Percentiles rank a stretch among this genome's conserved stretches.
phyloP scores from a whole-genome alignment of 768 basidiomycete species.

The Exidia glandulosa region DNA sequence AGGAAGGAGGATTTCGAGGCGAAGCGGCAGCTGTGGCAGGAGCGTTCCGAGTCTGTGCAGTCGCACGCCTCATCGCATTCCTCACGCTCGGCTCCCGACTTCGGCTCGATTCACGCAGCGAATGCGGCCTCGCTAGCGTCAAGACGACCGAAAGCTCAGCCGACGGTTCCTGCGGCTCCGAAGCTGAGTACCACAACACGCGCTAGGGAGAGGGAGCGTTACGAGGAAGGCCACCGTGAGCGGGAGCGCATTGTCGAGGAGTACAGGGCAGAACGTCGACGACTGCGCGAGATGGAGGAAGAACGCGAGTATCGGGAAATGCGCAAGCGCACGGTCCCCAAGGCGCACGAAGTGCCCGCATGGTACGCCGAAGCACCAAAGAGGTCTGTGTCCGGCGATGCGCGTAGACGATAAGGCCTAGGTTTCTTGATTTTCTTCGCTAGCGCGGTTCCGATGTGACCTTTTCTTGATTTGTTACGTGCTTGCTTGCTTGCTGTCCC shows the following conservation, averaged over 20 bases:
- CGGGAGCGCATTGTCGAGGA: slow-evolving; percentile 44
- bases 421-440: too few species aligned
- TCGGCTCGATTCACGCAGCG: slow-evolving; percentile 42
- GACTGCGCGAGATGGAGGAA: slow-evolving; percentile 42
- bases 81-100: slow-evolving; percentile 30
- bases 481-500: too few species aligned
- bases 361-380: slow-evolving; percentile 68
- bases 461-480: too few species aligned
- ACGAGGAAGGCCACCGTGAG: slow-evolving; percentile 45
- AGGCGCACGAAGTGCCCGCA: slow-evolving; percentile 60
- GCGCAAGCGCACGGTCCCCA: slow-evolving; percentile 51
- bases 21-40: slow-evolving; percentile 13
- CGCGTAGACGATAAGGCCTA: too few species aligned
- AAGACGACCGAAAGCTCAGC: slow-evolving; percentile 32
- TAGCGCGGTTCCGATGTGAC: too few species aligned
- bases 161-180: slow-evolving; percentile 36
- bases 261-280: slow-evolving; percentile 34
- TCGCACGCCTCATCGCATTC: not conserved
- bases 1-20: slow-evolving; percentile 26
- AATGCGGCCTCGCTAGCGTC: slow-evolving; percentile 25
- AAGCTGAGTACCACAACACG: slow-evolving; percentile 44
- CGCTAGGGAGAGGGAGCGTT: slow-evolving; percentile 50
- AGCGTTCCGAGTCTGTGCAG: slow-evolving; percentile 1
- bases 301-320: slow-evolving; percentile 50
- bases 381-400: slow-evolving; percentile 20